Percentiles rank a stretch among this genome's conserved stretches.
Conservation (phyloP, 2,329 filamentous ascomycete genomes). For the Claviceps sp. region DNA sequence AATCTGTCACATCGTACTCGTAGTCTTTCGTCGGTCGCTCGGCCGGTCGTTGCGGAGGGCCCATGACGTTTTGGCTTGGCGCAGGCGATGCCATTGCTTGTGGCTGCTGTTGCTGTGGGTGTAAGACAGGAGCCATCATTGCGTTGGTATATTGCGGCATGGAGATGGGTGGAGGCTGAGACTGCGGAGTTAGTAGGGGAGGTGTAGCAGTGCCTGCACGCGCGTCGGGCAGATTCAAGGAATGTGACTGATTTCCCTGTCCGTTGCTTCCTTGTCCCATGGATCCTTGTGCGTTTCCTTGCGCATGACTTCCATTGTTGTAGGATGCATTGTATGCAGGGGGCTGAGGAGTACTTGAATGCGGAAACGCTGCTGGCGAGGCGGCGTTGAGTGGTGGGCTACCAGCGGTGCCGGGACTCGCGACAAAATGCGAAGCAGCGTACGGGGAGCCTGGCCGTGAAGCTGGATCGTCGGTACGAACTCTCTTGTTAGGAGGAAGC, state of each 20-base stretch:
- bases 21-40: conserved; percentile 50
- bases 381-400: conserved; percentile 25
- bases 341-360: conserved; percentile 19
- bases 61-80: conserved; percentile 30
- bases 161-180: conserved; percentile 12
- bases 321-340: conserved; percentile 23
- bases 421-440: conserved; percentile 35
- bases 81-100: conserved; percentile 12
- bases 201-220: conserved; percentile 18
- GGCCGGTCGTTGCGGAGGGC: conserved; percentile 44
- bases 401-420: conserved; percentile 29
- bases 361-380: conserved; percentile 23
- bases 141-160: conserved; percentile 17
- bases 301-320: conserved; percentile 23
- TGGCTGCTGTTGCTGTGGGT: conserved; percentile 2
- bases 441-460: conserved; percentile 55
- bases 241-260: too few relatives aligned
- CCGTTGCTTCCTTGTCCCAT: too few relatives aligned
- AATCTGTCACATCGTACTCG: conserved; percentile 68
- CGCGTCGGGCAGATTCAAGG: conserved; percentile 20
- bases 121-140: conserved; percentile 16
- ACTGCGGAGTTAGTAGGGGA: conserved; percentile 19
- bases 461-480: conserved; percentile 44
- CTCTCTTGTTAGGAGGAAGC: conserved; percentile 58
- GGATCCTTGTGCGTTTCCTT: conserved; percentile 6